Base-by-base conservation (phyloP, 225 moss, liverwort and hornwort genomes). In the Climacium dendroides region DNA sequence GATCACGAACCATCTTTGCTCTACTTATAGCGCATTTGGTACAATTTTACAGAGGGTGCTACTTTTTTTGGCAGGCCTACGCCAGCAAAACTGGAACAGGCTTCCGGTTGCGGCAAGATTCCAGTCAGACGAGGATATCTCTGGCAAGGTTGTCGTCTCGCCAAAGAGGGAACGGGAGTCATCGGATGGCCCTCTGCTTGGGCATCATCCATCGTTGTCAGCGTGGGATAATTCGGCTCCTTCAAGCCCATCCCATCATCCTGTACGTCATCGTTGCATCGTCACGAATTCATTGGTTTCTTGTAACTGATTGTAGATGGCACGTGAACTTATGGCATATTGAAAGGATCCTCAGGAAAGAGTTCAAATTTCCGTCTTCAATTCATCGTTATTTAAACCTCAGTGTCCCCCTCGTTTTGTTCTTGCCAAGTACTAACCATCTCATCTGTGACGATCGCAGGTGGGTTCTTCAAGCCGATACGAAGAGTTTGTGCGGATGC, bases 151-250 rank as follows among this genome's bases (percentile, higher is more conserved):
- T 52, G 37, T 83, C 26, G 41, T 81, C 23, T 63, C 85, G 23
- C 83, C 85, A 4, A 87, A 89, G 65, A 80, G 72, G 66, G 93
- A 93, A 87, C 84, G 75, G 80, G 89, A 93, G 86, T 60, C 86
- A 32, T 73, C 85, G 26, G 91, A 93, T 54, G 84, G 85, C 25
- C 87, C 89, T 84, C n/a, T 85, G 47, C 83, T 87, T 73, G 87
- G 69, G 64, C 78, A 85, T 87, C 78, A 87, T 84, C 78, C 87
- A 73, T 78, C 89, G 14, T 85, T 89, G 52, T 83, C 87, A 47
- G 62, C 59, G 45, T 89, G 92, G 92, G 92, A 91, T 32, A 89
- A 89, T 83, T 85, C 90, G 53, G 85, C 82, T 55, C 71, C 87
- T 82, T 70, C 82, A 37, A 90, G 90, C 76, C 89, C 85, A 37